phyloP scores from a whole-genome alignment of 2,329 filamentous ascomycete species.

The Cytospora leucostoma region DNA sequence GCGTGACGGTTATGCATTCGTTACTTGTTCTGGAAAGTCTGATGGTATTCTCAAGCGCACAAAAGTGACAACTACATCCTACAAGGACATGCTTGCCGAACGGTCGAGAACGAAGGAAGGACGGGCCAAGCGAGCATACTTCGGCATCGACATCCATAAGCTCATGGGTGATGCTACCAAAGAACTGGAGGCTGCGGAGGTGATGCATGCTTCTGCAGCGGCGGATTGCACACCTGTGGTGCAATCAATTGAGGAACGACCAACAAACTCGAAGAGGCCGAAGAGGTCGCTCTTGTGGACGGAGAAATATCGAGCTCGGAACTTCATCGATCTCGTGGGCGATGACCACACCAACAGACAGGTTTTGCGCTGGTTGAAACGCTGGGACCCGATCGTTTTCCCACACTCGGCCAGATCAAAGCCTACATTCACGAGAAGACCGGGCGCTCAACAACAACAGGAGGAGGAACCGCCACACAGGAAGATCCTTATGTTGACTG shows the following conservation, averaged over 20 bases:
- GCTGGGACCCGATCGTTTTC: slow-evolving; percentile 92
- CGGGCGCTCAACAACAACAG: slow-evolving; percentile 46
- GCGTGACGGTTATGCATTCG: slow-evolving; percentile 43
- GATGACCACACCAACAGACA: slow-evolving; percentile 91
- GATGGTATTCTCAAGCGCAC: slow-evolving; percentile 59
- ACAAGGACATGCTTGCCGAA: slow-evolving; percentile 67
- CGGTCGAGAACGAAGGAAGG: slow-evolving; percentile 68
- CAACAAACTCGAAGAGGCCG: slow-evolving; percentile 40
- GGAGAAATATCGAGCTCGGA: slow-evolving; percentile 91
- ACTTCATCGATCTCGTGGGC: slow-evolving; percentile 90
- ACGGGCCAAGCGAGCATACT: slow-evolving; percentile 75
- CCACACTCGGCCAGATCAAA: slow-evolving; percentile 69
- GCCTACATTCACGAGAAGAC: slow-evolving; percentile 44
- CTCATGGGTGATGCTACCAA: slow-evolving; percentile 72
- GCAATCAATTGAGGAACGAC: slow-evolving; percentile 45
- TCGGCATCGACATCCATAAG: slow-evolving; percentile 87
- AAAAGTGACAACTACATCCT: slow-evolving; percentile 50
- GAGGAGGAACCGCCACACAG: slow-evolving; percentile 76
- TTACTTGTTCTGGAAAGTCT: slow-evolving; percentile 59
- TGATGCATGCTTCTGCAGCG: slow-evolving; percentile 33
- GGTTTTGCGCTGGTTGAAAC: slow-evolving; percentile 90
- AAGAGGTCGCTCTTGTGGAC: slow-evolving; percentile 77
- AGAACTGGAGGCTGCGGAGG: slow-evolving; percentile 49
- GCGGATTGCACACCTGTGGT: slow-evolving; percentile 39
- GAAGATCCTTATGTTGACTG: slow-evolving; percentile 88